These are phyloP conservation scores for Ustilago curta DNA, from an alignment of 1,284 basidiomycete genomes.

Conservation along the genomic window DNA sequence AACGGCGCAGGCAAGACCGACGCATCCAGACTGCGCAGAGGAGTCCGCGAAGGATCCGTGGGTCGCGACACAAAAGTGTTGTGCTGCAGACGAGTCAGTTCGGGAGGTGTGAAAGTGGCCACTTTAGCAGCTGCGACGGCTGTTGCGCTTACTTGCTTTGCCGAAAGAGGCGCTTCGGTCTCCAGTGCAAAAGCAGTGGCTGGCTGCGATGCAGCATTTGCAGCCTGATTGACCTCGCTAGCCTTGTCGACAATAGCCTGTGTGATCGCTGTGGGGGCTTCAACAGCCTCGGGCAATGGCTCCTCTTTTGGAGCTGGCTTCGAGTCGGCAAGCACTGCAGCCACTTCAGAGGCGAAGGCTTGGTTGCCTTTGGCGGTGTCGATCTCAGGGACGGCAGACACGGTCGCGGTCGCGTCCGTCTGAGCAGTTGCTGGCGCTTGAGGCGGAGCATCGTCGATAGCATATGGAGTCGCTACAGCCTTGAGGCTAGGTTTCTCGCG, in stretches of 20 bases:
- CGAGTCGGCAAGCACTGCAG: slow-evolving; percentile 12
- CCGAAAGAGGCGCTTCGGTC: not conserved
- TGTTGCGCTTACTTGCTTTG: slow-evolving; percentile 2
- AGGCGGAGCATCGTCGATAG: not conserved
- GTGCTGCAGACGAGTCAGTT: slow-evolving; percentile 32
- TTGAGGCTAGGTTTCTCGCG: not conserved
- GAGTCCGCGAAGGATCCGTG: slow-evolving; percentile 18
- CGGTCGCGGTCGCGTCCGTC: not conserved
- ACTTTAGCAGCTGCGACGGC: slow-evolving; percentile 18
- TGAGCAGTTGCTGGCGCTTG: not conserved
- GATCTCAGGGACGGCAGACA: not conserved
- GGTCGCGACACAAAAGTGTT: slow-evolving; percentile 42
- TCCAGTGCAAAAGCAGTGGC: not conserved
- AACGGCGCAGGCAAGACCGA: slow-evolving; percentile 29
- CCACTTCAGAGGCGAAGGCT: slow-evolving; percentile 21
- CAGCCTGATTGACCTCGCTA: not conserved
- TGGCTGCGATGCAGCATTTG: not conserved
- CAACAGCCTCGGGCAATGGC: slow-evolving; percentile 5
- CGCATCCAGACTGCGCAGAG: slow-evolving; percentile 17
- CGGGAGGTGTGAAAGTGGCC: slow-evolving; percentile 25
- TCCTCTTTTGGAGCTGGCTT: slow-evolving; percentile 9
- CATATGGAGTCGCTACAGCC: slow-evolving; percentile 8
- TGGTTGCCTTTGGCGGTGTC: not conserved
- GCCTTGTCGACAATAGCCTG: slow-evolving; percentile 12
- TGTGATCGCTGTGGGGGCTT: slow-evolving; percentile 17